Evolutionary conservation across 2,329 filamentous ascomycete species (phyloP).

Genomic region (Torrubiellomyces zombiae): DNA sequence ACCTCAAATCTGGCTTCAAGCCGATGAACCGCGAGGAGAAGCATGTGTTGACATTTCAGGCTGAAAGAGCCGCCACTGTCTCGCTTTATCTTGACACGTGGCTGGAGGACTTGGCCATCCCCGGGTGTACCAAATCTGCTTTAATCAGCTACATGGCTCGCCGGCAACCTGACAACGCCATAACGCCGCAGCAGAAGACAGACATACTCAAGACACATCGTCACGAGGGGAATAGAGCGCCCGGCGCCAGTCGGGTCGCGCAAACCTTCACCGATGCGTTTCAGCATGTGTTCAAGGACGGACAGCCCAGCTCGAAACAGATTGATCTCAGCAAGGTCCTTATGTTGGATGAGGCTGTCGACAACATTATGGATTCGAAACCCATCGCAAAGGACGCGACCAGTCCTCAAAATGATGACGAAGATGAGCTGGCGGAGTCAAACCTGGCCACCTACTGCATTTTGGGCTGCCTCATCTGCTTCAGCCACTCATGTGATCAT

Average conservation of each 20-base stretch:
- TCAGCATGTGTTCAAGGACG: constrained; percentile 31
- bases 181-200: constrained; percentile 37
- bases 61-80: constrained; percentile 34
- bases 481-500: constrained; percentile 43
- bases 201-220: constrained; percentile 32
- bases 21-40: constrained; percentile 35
- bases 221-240: constrained; percentile 20
- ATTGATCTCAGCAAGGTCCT: constrained; percentile 36
- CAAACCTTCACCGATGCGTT: constrained; percentile 40
- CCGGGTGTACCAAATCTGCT: constrained; percentile 33
- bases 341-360: constrained; percentile 34
- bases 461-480: constrained; percentile 41
- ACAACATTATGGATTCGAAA: constrained; percentile 36
- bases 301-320: constrained; percentile 16
- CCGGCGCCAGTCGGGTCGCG: constrained; percentile 24
- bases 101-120: constrained; percentile 31
- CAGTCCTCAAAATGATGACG: constrained; percentile 15
- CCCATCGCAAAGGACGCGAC: constrained; percentile 30
- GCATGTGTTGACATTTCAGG: constrained; percentile 27
- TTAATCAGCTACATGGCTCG: constrained; percentile 37
- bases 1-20: constrained; percentile 39
- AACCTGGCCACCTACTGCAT: constrained; percentile 37
- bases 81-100: constrained; percentile 37
- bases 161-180: constrained; percentile 27
- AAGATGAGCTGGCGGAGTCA: constrained; percentile 25